Base-by-base conservation (phyloP, 371 early-diverging fungal species). In the Vairimorpha necatrix region DNA sequence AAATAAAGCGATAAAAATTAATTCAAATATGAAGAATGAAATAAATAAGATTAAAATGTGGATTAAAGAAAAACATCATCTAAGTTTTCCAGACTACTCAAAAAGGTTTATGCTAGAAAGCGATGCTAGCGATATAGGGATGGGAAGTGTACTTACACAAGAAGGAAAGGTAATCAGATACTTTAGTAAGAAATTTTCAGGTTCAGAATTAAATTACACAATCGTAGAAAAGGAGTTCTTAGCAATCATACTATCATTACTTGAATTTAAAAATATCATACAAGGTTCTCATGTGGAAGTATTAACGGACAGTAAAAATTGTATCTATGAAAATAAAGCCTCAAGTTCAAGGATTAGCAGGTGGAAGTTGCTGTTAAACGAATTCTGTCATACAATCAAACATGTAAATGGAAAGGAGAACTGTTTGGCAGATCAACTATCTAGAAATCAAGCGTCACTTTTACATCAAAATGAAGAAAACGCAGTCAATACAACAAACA, bases 91-190 rank as follows among this genome's bases (percentile, higher is more conserved):
- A 6, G 18, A 66, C 73, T 48, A 16, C 16, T 36, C 47, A 2
- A 28, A 78, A 39, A 24, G 26, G 20, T 77, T 61, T 56, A 74
- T 56, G 6, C 22, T 80, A 32, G 33, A 53, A 50, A 65, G 80
- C 24, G 80, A 80, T 65, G 80, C 78, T 3, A 34, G 60, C 7
- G 24, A 74, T 36, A 22, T 24, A n/a, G 80, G 71, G 36, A 61
- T 74, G 20, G 81, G 74, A n/a, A 61, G 34, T 18, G 72, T 81
- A 3, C 48, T 80, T 36, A 2, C 81, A 78, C 81, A 81, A 62
- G 47, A 69, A 69, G 68, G 33, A 30, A 34, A 67, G 56, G 1
- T 74, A 4, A 58, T 74, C 16, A 63, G 74, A 3, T 32, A 63
- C 20, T 74, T 46, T 39, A 72, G 77, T 34, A 58, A 63, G 69